Conservation (phyloP, 805 yeast genomes). For the Isabelozyma gotoi region DNA sequence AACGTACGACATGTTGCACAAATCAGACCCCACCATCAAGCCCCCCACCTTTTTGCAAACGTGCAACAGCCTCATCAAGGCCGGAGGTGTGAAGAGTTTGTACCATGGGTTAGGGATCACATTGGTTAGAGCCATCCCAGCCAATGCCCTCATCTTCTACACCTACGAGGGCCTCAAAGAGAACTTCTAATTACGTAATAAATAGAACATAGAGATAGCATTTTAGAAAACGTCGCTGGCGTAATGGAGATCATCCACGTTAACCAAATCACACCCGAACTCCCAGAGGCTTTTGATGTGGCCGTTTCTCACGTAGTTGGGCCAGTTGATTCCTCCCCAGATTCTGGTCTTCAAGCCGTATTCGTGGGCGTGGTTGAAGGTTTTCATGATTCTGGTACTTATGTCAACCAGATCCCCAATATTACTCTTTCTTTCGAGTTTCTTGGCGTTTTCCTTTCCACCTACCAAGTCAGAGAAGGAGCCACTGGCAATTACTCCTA, state of each 20-base stretch:
- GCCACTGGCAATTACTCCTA: conserved; percentile 43
- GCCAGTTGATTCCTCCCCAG: conserved; percentile 78
- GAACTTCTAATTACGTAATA: conserved; percentile 14
- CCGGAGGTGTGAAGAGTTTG: conserved; percentile 67
- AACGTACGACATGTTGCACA: conserved; percentile 42
- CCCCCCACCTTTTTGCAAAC: conserved; percentile 24
- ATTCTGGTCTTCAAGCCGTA: conserved; percentile 55
- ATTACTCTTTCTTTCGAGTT: conserved; percentile 9
- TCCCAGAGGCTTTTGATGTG: conserved; percentile 51
- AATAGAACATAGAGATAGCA: too few relatives aligned
- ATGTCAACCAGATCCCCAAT: conserved; percentile 37
- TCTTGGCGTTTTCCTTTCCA: conserved; percentile 10
- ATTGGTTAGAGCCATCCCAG: conserved; percentile 77
- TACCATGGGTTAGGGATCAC: conserved; percentile 88
- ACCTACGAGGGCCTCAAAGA: conserved; percentile 66
- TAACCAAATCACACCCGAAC: conserved; percentile 56
- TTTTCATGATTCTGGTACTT: conserved; percentile 16
- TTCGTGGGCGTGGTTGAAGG: conserved; percentile 46
- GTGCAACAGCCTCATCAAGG: conserved; percentile 24
- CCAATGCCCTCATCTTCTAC: conserved; percentile 84
- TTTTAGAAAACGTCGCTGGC: conserved; percentile 25
- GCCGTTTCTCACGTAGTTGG: conserved; percentile 39
- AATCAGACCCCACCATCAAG: conserved; percentile 5
- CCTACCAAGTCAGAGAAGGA: conserved; percentile 37
- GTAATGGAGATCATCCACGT: conserved; percentile 57